Evolutionary conservation across 108 stramenopile species (phyloP).

Genomic region (Nannochloropsis granulata): DNA sequence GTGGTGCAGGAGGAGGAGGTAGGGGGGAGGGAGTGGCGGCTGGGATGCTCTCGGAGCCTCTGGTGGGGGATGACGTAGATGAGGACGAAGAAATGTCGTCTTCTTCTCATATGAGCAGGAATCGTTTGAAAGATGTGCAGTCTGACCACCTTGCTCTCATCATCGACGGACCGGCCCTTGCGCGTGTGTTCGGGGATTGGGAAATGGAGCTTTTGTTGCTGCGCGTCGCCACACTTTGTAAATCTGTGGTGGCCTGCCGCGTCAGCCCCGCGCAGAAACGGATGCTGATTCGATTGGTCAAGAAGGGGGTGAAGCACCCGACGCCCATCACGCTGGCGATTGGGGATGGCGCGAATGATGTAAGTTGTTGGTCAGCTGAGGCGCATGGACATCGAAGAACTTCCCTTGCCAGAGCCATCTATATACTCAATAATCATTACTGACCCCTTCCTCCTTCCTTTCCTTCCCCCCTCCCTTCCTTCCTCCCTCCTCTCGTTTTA

Average conservation of each 20-base stretch:
- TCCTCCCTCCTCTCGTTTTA: too few relatives aligned
- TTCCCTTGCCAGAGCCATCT: too few relatives aligned
- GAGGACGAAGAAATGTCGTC: neutral
- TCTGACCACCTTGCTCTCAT: conserved; percentile 29
- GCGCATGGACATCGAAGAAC: too few relatives aligned
- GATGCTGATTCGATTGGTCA: conserved; percentile 40
- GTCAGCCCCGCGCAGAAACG: conserved; percentile 44
- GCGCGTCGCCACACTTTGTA: conserved; percentile 22
- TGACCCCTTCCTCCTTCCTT: too few relatives aligned
- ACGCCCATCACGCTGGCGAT: conserved; percentile 41
- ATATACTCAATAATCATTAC: too few relatives aligned
- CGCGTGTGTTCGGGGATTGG: neutral
- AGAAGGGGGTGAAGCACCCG: conserved; percentile 5
- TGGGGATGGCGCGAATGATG: conserved; percentile 49
- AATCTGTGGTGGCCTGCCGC: conserved; percentile 41
- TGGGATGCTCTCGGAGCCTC: neutral
- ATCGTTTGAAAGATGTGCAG: conserved; percentile 3
- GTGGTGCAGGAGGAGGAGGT: neutral
- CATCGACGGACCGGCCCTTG: conserved; percentile 21
- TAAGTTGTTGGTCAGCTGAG: too few relatives aligned
- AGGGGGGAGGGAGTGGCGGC: neutral
- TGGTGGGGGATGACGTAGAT: conserved; percentile 9
- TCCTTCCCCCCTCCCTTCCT: too few relatives aligned
- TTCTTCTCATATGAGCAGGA: neutral
- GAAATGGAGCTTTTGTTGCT: neutral